These are phyloP conservation scores for Verticillium zaregamsianum DNA, from an alignment of 2,329 filamentous ascomycete species.

Conservation along the genomic window DNA sequence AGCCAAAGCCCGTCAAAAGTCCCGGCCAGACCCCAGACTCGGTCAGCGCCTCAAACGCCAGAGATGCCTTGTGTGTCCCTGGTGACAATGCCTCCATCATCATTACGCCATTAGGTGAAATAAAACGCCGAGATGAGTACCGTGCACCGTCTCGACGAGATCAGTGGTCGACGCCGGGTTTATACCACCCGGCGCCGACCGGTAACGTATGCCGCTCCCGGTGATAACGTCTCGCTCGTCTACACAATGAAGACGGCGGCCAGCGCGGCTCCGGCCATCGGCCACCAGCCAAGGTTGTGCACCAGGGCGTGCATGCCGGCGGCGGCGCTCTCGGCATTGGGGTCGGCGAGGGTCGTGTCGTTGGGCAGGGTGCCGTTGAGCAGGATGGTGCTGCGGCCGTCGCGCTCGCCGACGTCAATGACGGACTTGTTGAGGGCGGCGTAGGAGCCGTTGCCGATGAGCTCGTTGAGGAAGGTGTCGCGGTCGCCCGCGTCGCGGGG, in stretches of 20 bases:
- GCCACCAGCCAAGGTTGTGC: conserved; percentile 45
- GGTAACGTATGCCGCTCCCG: no score
- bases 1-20: neutral
- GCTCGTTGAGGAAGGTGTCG: conserved; percentile 49
- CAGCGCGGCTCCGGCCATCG: conserved; percentile 37
- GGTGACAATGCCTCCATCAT: neutral
- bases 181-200: no score
- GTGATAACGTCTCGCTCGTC: conserved; percentile 1
- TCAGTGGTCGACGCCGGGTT: no score
- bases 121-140: neutral
- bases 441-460: conserved; percentile 59
- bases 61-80: neutral
- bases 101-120: neutral
- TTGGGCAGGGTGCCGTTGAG: conserved; percentile 75
- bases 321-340: conserved; percentile 31
- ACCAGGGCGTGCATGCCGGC: conserved; percentile 25
- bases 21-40: no score
- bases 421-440: conserved; percentile 54
- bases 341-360: conserved; percentile 51
- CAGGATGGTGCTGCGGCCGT: conserved; percentile 57
- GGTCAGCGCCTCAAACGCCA: neutral
- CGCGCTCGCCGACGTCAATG: conserved; percentile 49
- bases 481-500: conserved; percentile 33
- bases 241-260: conserved; percentile 40
- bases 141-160: no score